A percentile compares a stretch with the other conserved stretches of the same genome.
Evolutionary conservation across 352 stramenopile species (phyloP).

Genomic region (Globisporangium echinulatum): DNA sequence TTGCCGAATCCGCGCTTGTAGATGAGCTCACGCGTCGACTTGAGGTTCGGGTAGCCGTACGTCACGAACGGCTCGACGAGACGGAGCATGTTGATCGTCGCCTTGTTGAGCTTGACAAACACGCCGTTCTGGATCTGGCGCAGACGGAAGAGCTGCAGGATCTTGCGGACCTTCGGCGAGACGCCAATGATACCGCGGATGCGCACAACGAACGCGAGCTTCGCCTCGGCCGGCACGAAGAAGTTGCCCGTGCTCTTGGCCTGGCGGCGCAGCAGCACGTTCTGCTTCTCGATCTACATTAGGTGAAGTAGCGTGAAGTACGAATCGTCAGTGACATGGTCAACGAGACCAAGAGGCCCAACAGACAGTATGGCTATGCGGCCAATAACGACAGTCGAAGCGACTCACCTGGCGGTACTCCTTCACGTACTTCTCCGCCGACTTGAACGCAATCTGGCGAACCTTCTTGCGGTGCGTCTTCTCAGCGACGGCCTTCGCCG

Average conservation of each 20-base stretch:
- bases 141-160: conserved; percentile 98
- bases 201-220: conserved; percentile 97
- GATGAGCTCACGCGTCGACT: conserved; percentile 96
- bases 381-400: too few species aligned
- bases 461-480: conserved; percentile 86
- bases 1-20: conserved; percentile 99
- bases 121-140: conserved; percentile 99
- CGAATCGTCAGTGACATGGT: too few species aligned
- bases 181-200: conserved; percentile 98
- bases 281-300: conserved; percentile 86
- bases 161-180: conserved; percentile 93
- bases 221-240: conserved; percentile 96
- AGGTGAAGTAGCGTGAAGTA: too few species aligned
- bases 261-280: conserved; percentile 92
- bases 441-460: conserved; percentile 89
- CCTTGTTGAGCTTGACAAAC: conserved; percentile 99
- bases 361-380: too few species aligned
- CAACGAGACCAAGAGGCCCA: too few species aligned
- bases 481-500: conserved; percentile 62
- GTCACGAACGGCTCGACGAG: conserved; percentile 98
- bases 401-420: conserved; percentile 91
- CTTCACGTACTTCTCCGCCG: conserved; percentile 97
- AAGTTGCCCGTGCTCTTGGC: conserved; percentile 95
- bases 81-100: conserved; percentile 99
- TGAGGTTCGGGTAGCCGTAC: conserved; percentile 98